Conservation (phyloP, 176 grass and related monocot genomes). For the Avena eriantha region DNA sequence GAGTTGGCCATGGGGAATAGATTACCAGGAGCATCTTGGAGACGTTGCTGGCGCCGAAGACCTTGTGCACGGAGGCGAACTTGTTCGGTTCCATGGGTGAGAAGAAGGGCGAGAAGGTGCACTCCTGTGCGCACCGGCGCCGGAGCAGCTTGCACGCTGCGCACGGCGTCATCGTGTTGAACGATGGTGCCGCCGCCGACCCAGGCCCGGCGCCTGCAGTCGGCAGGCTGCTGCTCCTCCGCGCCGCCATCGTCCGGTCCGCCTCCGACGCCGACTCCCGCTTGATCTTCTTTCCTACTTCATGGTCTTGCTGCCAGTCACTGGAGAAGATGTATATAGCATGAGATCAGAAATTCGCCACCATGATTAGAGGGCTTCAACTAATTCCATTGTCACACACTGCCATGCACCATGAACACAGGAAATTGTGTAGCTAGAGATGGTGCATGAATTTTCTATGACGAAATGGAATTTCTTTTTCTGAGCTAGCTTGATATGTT, state of each 20-base stretch:
- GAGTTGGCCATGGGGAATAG: background rate
- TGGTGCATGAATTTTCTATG: conserved; percentile 34
- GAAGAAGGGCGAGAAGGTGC: conserved; percentile 97
- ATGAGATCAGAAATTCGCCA: conserved; percentile 3
- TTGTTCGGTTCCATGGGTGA: conserved; percentile 93
- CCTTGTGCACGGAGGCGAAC: conserved; percentile 84
- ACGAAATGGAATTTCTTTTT: background rate
- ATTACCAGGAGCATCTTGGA: conserved; percentile 93
- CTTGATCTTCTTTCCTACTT: conserved; percentile 81
- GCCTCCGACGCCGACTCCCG: conserved; percentile 48
- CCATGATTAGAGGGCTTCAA: conserved; percentile 19
- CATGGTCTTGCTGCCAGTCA: conserved; percentile 71
- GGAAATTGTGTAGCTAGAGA: conserved; percentile 26
- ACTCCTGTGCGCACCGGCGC: conserved; percentile 91
- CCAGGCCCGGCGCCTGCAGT: conserved; percentile 44
- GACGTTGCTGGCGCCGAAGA: conserved; percentile 98
- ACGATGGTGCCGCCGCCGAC: conserved; percentile 34
- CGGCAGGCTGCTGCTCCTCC: conserved; percentile 58
- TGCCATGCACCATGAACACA: conserved; percentile 15
- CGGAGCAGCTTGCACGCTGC: conserved; percentile 88
- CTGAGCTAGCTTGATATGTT: background rate
- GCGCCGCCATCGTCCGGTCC: conserved; percentile 52
- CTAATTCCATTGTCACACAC: conserved; percentile 5
- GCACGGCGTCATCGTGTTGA: conserved; percentile 81
- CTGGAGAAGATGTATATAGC: conserved; percentile 44